Evolutionary conservation across 176 grass and related monocot species (phyloP), one percentile per base, ranked within the genome.

Genomic region (Ensete ventricosum): DNA sequence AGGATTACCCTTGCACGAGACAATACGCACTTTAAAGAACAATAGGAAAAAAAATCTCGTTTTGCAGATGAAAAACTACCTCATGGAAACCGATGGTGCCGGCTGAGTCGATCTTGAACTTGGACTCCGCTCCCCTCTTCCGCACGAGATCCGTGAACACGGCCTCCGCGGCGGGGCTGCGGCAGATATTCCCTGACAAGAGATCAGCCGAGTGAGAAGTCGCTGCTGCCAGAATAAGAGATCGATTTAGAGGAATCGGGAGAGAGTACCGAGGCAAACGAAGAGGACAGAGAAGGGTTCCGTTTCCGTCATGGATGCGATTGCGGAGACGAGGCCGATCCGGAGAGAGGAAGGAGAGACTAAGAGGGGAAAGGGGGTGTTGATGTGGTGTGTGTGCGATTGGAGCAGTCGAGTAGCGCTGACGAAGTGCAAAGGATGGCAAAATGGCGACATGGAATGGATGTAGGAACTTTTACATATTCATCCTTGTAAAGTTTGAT

Each of bases 71-170:
- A 48, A 66, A 34, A 67, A 53, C 27, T 48, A 97, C 93, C 90
- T 97, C 93, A 85, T 97, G 93, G 52, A 87, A 93, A 14, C 93
- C 93, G 17, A 97, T 93, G 14, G 93, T 97, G 64, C 93, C 93
- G 20, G 93, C 93, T 11, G 90, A 97, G 62, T 97, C 93, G 67
- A 97, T 97, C 70, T 16, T 73, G 81, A 97, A 93, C 69, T 87
- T 86, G 62, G 90, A 80, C 19, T 89, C 74, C n/a, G 88, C 54
- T 17, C 83, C 88, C 69, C 90, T 77, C 82, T 90, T 97, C 72
- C 67, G 76, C 54, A 97, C 89, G 1, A 97, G 81, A 50, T 80
- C 82, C 43, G 82, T 83, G 77, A 93, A 93, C 54, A 97, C 88
- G 34, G 93, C 93, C 77, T 97, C 93, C 10, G 93, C 90, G 1